Conservation (phyloP, 228 moss, liverwort and hornwort genomes). For the Sphagnum magellanicum region DNA sequence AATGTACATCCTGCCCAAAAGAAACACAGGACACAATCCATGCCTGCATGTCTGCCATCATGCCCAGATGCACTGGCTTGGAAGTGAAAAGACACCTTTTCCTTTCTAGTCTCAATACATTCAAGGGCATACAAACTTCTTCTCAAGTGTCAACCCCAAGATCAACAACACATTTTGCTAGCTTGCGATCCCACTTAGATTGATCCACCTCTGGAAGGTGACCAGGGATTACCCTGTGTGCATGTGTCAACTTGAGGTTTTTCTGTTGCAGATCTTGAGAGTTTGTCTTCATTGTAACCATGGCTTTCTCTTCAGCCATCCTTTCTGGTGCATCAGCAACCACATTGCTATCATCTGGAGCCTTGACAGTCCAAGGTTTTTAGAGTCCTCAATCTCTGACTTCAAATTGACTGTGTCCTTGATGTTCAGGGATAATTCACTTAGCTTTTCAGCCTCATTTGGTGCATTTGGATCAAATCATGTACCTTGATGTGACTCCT, state of each 20-base stretch:
- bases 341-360: conserved; percentile 4
- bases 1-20: too few relatives aligned
- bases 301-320: not conserved
- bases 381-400: not conserved
- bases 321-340: not conserved
- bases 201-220: not conserved
- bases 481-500: not conserved
- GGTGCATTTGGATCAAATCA: not conserved
- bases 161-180: conserved; percentile 28
- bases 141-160: conserved; percentile 12
- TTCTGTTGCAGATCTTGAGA: too few relatives aligned
- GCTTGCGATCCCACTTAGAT: not conserved
- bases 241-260: not conserved
- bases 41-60: conserved; percentile 23
- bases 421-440: not conserved
- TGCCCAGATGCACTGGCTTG: conserved; percentile 10
- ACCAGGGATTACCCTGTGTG: not conserved
- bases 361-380: not conserved
- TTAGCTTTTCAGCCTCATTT: too few relatives aligned
- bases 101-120: conserved; percentile 6
- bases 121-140: conserved; percentile 2
- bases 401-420: not conserved
- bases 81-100: not conserved
- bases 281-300: not conserved
- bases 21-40: not conserved